Evolutionary conservation across 2,329 filamentous ascomycete species (phyloP), one percentile per base, ranked within the genome.

Genomic region (Metarhizium humberi): DNA sequence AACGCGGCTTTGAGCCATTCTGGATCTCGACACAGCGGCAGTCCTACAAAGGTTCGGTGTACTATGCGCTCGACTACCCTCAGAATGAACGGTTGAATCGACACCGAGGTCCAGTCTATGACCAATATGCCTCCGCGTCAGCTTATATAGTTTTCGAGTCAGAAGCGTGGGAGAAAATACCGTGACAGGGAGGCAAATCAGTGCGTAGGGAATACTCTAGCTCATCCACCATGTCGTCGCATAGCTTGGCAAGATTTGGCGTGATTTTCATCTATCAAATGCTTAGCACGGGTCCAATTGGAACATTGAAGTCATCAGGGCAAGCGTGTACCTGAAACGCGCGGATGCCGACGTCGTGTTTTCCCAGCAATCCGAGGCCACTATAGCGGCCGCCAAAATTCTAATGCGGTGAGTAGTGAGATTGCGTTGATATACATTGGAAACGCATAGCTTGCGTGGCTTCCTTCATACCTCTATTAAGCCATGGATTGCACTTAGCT

Each of bases 351-450:
- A 58, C 29, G 4, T 57, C 57, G 30, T 56, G 55, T 45, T 58
- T 47, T 2, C 2, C 50, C 6, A 58, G 53, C 18, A 53, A 32
- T 13, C 14, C 30, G 18, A 58, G 55, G 5, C 57, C 57, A 25
- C 57, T 58, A 42, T 58, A 58, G 13, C 20, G 16, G 14, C 55
- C 55, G 34, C 57, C 57, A 8, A 58, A 58, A n/a, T 58, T 58
- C 57, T 58, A 29, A 32, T 11, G 29, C 42, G 3, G 34, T 13
- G 16, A 29, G 6, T 40, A 1, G 32, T 51, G 13, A 13, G 42
- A n/a, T 3, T 2, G 2, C 8, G 6, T 30, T 13, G 16, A 20
- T 16, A 11, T 8, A 11, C 42, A 7, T 13, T 29, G n/a, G 18
- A 4, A 20, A 34, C 32, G 16, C 6, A 47, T 11, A 11, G 6